Percentiles rank a stretch among this genome's conserved stretches.
Conservation (phyloP, 495 filamentous ascomycete species). For the Trichoderma virens region DNA sequence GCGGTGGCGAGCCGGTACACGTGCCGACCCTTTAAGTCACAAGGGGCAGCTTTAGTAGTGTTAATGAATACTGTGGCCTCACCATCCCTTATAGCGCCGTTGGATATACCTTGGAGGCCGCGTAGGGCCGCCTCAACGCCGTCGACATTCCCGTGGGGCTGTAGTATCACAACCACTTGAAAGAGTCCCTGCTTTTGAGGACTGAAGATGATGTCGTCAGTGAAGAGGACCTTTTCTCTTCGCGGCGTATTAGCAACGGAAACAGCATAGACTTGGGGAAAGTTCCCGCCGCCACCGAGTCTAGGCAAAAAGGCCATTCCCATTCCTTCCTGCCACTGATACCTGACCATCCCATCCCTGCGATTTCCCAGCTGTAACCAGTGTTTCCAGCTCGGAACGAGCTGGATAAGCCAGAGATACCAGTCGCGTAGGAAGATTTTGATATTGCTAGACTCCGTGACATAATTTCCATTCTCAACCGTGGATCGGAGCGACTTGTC, state of each 20-base stretch:
- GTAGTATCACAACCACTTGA: conserved; percentile 12
- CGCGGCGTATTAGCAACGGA: not conserved
- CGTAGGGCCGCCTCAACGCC: not conserved
- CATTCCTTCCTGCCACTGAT: conserved; percentile 13
- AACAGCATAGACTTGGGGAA: conserved; percentile 25
- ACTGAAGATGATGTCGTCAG: conserved; percentile 15
- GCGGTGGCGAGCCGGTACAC: not conserved
- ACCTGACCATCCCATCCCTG: conserved; percentile 21
- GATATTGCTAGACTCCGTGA: not conserved
- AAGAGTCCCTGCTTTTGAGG: conserved; percentile 10
- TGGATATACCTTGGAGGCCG: not conserved
- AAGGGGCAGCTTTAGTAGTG: not conserved
- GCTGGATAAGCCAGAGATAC: conserved; percentile 7
- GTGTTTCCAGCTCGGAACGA: conserved; percentile 13
- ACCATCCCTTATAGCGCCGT: not conserved
- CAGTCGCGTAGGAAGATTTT: not conserved
- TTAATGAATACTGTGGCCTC: not conserved
- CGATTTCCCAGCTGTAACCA: conserved; percentile 23
- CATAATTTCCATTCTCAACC: not conserved
- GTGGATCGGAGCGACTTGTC: not conserved
- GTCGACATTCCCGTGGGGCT: not conserved
- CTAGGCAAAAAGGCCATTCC: conserved; percentile 30
- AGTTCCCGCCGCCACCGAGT: conserved; percentile 22
- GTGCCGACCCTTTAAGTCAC: not conserved
- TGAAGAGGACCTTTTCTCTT: conserved; percentile 3